These are phyloP conservation scores for Acanthamoeba castellanii DNA, from an alignment of 208 protist species.

Conservation along the genomic window DNA sequence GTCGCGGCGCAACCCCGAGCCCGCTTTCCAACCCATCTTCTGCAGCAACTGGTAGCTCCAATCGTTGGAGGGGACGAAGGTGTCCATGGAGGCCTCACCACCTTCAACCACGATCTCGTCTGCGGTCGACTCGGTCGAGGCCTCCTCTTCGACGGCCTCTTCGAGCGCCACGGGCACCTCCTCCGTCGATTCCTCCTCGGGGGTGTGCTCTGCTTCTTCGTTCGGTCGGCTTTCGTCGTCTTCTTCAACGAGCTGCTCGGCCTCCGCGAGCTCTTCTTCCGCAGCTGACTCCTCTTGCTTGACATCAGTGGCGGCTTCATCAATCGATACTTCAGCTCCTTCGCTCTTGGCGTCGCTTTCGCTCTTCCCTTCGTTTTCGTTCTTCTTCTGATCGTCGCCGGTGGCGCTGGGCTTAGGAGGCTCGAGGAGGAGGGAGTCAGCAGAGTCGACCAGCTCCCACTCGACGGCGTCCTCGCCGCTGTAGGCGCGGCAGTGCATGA, in stretches of 20 bases:
- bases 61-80: too few species aligned
- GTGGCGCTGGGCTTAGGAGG: too few species aligned
- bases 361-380: neutral
- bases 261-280: neutral
- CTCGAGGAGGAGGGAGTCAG: neutral
- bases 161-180: neutral
- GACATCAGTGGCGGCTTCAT: neutral
- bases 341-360: neutral
- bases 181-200: neutral
- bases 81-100: too few species aligned
- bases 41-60: too few species aligned
- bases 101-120: neutral
- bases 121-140: neutral
- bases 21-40: too few species aligned
- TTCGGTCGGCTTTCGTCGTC: neutral
- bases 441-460: conserved; percentile 9
- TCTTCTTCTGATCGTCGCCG: neutral
- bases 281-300: neutral
- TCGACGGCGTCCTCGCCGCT: conserved; percentile 31
- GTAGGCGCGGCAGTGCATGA: conserved; percentile 34
- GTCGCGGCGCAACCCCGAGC: too few species aligned
- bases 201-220: neutral
- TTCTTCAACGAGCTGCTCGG: neutral
- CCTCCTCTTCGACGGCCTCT: neutral
- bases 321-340: neutral